These are phyloP conservation scores for Rhodotorula graminis DNA, from an alignment of 768 basidiomycete genomes.

Conservation along the genomic window DNA sequence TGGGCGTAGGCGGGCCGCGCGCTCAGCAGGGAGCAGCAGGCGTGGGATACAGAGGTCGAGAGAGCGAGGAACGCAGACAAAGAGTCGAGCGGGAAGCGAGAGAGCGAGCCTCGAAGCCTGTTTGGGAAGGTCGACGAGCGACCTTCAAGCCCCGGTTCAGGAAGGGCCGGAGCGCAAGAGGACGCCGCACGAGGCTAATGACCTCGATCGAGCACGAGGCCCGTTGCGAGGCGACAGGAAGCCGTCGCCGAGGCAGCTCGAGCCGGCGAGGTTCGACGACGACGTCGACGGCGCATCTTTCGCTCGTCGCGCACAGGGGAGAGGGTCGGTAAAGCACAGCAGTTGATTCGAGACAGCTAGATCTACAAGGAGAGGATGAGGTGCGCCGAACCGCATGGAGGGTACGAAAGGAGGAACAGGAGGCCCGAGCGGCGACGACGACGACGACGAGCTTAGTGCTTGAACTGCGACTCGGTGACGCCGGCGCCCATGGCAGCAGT, in stretches of 20 bases:
- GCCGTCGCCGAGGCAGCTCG: too few species aligned
- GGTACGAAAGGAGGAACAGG: too few species aligned
- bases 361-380: neutral
- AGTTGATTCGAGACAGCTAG: constrained; percentile 16
- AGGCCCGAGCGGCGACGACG: neutral
- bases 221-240: too few species aligned
- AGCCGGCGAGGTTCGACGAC: too few species aligned
- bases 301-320: too few species aligned
- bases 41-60: too few species aligned
- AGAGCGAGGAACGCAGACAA: neutral
- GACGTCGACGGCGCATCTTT: too few species aligned
- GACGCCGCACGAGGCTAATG: too few species aligned
- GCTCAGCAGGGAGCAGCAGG: too few species aligned
- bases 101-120: neutral
- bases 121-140: neutral
- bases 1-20: too few species aligned
- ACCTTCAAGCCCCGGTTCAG: neutral
- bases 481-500: constrained; percentile 99
- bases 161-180: neutral
- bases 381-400: too few species aligned
- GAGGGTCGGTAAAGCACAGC: neutral
- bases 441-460: constrained; percentile 17
- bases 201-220: too few species aligned
- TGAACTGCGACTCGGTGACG: constrained; percentile 39
- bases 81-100: neutral